A percentile compares a stretch with the other conserved stretches of the same genome.
Conservation (phyloP, 2,329 filamentous ascomycete genomes). For the Fusarium tupiense region DNA sequence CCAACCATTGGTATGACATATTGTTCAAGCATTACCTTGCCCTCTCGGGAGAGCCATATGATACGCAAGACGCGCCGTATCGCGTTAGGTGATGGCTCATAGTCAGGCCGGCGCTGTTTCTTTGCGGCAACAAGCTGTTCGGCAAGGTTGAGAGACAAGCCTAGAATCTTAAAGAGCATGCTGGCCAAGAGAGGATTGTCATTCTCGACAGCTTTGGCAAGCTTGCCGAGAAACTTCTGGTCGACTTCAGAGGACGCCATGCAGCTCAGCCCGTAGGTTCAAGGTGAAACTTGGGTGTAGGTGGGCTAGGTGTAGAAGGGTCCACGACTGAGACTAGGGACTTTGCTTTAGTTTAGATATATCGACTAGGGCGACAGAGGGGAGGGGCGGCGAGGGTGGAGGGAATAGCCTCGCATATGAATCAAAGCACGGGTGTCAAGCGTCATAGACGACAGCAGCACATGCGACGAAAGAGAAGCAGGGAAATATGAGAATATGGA, state of each 20-base stretch:
- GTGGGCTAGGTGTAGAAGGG: slow-evolving; percentile 28
- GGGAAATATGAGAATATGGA: slow-evolving; percentile 34
- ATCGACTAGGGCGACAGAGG: slow-evolving; percentile 34
- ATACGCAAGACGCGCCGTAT: slow-evolving; percentile 88
- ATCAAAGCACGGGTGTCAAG: slow-evolving; percentile 42
- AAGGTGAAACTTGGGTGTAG: slow-evolving; percentile 12
- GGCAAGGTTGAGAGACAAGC: slow-evolving; percentile 87
- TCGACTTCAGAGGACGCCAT: slow-evolving; percentile 99
- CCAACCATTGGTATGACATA: slow-evolving; percentile 88
- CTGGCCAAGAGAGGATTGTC: slow-evolving; percentile 82
- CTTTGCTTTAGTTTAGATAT: slow-evolving; percentile 34
- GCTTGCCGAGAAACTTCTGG: slow-evolving; percentile 92
- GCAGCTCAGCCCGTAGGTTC: slow-evolving; percentile 35
- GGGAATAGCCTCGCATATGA: slow-evolving; percentile 44
- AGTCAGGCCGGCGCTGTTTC: slow-evolving; percentile 84
- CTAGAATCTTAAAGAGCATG: slow-evolving; percentile 90
- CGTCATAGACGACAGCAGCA: slow-evolving; percentile 25
- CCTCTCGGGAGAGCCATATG: slow-evolving; percentile 93
- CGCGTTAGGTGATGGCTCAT: slow-evolving; percentile 79
- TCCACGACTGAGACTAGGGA: slow-evolving; percentile 34
- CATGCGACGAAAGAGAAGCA: slow-evolving; percentile 37
- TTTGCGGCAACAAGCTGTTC: slow-evolving; percentile 84
- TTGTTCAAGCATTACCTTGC: slow-evolving; percentile 84
- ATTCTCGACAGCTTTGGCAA: slow-evolving; percentile 81
- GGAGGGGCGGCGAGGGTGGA: slow-evolving; percentile 28